These are phyloP conservation scores for Spizellomyces sp. DNA, from an alignment of 192 early-diverging fungal species.

Conservation along the genomic window DNA sequence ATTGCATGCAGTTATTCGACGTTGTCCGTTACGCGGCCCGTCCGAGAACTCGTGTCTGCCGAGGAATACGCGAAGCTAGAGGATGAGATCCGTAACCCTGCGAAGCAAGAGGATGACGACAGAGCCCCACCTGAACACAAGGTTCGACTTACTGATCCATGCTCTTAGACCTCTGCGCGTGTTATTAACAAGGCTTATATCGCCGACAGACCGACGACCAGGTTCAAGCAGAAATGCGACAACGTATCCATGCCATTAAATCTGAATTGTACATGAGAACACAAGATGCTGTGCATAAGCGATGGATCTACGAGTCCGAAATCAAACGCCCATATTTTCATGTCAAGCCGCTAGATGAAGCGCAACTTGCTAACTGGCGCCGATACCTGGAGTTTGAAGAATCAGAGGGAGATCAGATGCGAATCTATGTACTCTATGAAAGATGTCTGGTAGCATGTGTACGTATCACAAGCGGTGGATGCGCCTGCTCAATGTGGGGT, in stretches of 20 bases:
- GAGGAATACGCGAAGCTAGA: constrained; percentile 50
- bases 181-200: constrained; percentile 25
- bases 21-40: constrained; percentile 53
- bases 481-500: background rate
- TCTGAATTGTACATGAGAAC: constrained; percentile 63
- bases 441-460: constrained; percentile 76
- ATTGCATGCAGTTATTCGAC: constrained; percentile 53
- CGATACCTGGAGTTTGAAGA: constrained; percentile 78
- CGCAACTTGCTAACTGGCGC: constrained; percentile 70
- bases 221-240: constrained; percentile 56
- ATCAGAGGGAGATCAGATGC: constrained; percentile 49
- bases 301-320: constrained; percentile 76
- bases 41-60: constrained; percentile 53
- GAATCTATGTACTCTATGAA: constrained; percentile 70
- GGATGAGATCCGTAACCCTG: constrained; percentile 29
- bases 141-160: background rate
- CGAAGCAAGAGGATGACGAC: constrained; percentile 25
- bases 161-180: background rate
- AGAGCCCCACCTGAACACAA: constrained; percentile 8
- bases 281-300: constrained; percentile 68
- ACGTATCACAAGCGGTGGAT: constrained; percentile 27
- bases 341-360: constrained; percentile 73
- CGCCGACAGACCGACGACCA: constrained; percentile 50
- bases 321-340: constrained; percentile 82
- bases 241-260: constrained; percentile 60